Evolutionary conservation across 2,329 filamentous ascomycete genomes (phyloP).

Genomic region (Hypoxylon sp.): DNA sequence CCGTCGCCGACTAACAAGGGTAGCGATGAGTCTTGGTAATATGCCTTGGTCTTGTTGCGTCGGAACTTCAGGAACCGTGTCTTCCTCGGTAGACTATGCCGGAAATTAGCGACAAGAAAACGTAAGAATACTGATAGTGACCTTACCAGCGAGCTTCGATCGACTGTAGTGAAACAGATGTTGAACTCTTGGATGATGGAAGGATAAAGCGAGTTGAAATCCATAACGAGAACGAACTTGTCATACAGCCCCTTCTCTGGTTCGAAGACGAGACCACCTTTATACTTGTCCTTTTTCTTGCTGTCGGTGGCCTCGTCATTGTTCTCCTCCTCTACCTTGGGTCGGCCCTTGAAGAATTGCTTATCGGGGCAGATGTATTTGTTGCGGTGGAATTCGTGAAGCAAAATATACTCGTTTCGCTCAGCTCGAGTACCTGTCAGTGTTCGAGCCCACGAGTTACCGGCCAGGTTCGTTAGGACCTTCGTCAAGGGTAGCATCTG

Average conservation of each 20-base stretch:
- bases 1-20: conserved; percentile 84
- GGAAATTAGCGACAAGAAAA: conserved; percentile 43
- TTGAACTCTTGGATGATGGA: conserved; percentile 99
- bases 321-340: conserved; percentile 75
- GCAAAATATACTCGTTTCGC: conserved; percentile 97
- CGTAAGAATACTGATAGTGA: background rate
- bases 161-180: conserved; percentile 98
- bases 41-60: conserved; percentile 81
- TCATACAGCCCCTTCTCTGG: conserved; percentile 97
- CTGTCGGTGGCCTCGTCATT: conserved; percentile 72
- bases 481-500: conserved; percentile 95
- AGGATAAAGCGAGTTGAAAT: conserved; percentile 98
- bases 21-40: conserved; percentile 88
- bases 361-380: conserved; percentile 99
- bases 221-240: conserved; percentile 98
- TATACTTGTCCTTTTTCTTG: conserved; percentile 99
- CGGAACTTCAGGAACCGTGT: conserved; percentile 88
- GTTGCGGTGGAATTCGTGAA: conserved; percentile 95
- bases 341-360: conserved; percentile 77
- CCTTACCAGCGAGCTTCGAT: conserved; percentile 75
- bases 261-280: conserved; percentile 97
- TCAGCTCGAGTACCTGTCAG: conserved; percentile 95
- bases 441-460: conserved; percentile 97
- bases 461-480: conserved; percentile 92
- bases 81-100: conserved; percentile 75